Percentiles rank a stretch among this genome's conserved stretches.
Evolutionary conservation across 2,329 filamentous ascomycete genomes (phyloP).

Genomic region (Colletotrichum cereale): DNA sequence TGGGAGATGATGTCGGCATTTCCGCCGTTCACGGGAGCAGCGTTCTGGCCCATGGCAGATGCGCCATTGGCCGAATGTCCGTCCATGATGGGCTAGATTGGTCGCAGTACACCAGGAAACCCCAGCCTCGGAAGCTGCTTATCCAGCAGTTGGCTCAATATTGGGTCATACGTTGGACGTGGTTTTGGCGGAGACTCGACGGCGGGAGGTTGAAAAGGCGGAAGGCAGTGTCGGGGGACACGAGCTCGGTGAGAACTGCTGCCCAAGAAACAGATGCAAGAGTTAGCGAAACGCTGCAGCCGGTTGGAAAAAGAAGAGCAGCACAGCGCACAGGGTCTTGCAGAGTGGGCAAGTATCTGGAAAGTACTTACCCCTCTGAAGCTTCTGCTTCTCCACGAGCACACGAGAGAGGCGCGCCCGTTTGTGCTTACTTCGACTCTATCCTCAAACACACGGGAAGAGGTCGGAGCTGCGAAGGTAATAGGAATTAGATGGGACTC

Average conservation of each 20-base stretch:
- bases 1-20: conserved; percentile 66
- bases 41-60: conserved; percentile 33
- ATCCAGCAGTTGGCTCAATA: conserved; percentile 31
- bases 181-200: conserved; percentile 7
- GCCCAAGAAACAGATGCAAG: conserved; percentile 21
- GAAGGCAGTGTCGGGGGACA: conserved; percentile 5
- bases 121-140: conserved; percentile 29
- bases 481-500: conserved; percentile 8
- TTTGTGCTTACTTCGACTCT: neutral
- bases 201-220: neutral
- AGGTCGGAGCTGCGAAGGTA: neutral
- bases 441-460: neutral
- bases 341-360: neutral
- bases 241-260: conserved; percentile 29
- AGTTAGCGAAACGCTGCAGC: conserved; percentile 21
- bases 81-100: conserved; percentile 48
- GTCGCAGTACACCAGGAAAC: conserved; percentile 29
- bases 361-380: neutral
- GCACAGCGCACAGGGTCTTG: neutral
- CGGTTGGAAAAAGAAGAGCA: neutral
- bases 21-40: conserved; percentile 52
- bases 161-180: conserved; percentile 26
- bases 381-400: neutral
- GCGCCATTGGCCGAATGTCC: conserved; percentile 50
- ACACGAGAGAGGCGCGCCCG: neutral